Base-by-base conservation (phyloP, 2,329 filamentous ascomycete genomes). In the Fusarium xylarioides region DNA sequence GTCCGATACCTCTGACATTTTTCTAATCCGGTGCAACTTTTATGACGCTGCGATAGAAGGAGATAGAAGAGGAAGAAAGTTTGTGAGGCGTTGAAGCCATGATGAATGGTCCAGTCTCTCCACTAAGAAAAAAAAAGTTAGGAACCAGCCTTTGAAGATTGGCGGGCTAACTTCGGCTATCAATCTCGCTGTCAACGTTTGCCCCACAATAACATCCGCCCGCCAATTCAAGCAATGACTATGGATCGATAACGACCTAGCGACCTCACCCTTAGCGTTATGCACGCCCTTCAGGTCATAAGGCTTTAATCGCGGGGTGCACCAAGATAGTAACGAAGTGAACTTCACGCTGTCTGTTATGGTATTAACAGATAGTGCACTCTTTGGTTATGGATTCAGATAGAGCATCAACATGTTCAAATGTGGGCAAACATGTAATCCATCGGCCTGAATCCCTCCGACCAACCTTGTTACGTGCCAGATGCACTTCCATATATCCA, bases 1-100 rank as follows among this genome's bases (percentile, higher is more conserved):
- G 77, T 91, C 88, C 49, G 89, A 86, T 60, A 86, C 87, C 74
- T 89, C 86, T 73, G 82, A 76, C 85, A 87, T 88, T 63, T 73
- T 76, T 40, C 56, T 69, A 70, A 61, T 68, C 56, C 44, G 43
- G 54, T 26, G 49, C 64, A 67, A 63, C 63, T 57, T 46, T 38
- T 66, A 37, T 28, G 34, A 65, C 38, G 55, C 52, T 53, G 52
- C 26, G 53, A 66, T 50, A 52, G 35, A 54, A 55, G 50, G 58
- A 47, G 34, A 58, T 49, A 54, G 54, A 37, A 52, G 62, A 54
- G 43, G 55, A 69, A 67, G 55, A 70, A 67, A 61, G 46, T 64
- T 60, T 56, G 56, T 43, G 49, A 63, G 62, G 44, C 63, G 44
- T 37, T 65, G 64, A 55, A 64, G 40, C 49, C 63, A 69, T 56